phyloP scores from a whole-genome alignment of 1,284 basidiomycete genomes.

The Trichosporon asahii region DNA sequence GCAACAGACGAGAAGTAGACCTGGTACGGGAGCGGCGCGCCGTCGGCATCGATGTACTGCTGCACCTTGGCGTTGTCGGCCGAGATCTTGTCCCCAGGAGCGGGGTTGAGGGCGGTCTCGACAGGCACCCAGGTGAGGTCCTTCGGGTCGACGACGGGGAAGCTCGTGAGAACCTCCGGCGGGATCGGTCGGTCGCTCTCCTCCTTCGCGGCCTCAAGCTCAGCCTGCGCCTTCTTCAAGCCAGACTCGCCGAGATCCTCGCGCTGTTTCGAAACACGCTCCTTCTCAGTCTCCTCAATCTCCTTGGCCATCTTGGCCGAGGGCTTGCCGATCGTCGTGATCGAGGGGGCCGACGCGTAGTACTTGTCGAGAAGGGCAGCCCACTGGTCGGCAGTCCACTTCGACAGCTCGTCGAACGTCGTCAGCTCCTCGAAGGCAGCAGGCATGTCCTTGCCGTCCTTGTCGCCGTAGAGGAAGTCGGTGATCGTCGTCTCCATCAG shows the following conservation, averaged over 20 bases:
- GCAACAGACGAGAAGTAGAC: conserved; percentile 86
- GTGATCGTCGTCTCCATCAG: conserved; percentile 35
- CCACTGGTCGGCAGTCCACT: conserved; percentile 79
- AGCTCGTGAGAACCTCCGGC: conserved; percentile 69
- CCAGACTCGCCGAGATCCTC: conserved; percentile 73
- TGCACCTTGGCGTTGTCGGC: conserved; percentile 54
- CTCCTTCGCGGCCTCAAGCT: conserved; percentile 76
- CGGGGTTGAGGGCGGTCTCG: conserved; percentile 58
- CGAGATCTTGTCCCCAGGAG: conserved; percentile 25
- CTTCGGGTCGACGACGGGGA: conserved; percentile 76
- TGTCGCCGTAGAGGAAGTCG: conserved; percentile 84
- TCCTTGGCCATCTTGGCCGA: conserved; percentile 78
- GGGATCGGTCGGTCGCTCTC: conserved; percentile 85
- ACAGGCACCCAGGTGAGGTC: conserved; percentile 95
- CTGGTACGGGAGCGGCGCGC: conserved; percentile 72
- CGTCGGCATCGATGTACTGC: conserved; percentile 69
- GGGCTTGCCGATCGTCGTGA: conserved; percentile 80
- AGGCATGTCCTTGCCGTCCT: conserved; percentile 75
- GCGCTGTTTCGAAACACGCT: conserved; percentile 68
- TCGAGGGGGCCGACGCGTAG: conserved; percentile 66
- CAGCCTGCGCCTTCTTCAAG: conserved; percentile 65
- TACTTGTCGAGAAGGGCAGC: conserved; percentile 74
- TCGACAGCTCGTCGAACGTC: conserved; percentile 64
- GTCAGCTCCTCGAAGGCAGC: conserved; percentile 74
- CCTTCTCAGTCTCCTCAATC: conserved; percentile 78